phyloP scores from a whole-genome alignment of 2,329 filamentous ascomycete species.

The Epicoccum sorghinum region DNA sequence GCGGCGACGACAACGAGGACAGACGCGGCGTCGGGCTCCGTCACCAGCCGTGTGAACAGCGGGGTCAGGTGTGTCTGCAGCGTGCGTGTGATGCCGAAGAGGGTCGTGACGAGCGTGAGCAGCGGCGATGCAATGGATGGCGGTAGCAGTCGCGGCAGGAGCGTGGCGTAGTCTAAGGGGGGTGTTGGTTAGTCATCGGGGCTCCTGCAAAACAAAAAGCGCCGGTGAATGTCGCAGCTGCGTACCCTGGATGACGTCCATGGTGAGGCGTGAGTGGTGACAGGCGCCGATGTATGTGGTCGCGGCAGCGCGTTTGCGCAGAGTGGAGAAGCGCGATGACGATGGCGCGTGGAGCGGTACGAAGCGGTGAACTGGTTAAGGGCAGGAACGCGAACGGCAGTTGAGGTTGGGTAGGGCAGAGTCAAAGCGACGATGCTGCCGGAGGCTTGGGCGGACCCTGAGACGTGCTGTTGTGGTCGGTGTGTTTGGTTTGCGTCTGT shows the following conservation, averaged over 20 bases:
- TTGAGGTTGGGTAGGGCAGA: neutral
- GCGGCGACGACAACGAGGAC: slow-evolving; percentile 64
- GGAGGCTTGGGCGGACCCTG: slow-evolving; percentile 5
- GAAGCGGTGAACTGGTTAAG: slow-evolving; percentile 5
- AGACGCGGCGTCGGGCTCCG: slow-evolving; percentile 55
- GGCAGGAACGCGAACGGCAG: too few species aligned
- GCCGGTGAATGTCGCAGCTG: slow-evolving; percentile 2
- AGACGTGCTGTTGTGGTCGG: slow-evolving; percentile 14
- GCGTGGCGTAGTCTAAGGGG: slow-evolving; percentile 38
- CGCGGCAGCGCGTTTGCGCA: slow-evolving; percentile 24
- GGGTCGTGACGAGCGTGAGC: slow-evolving; percentile 36
- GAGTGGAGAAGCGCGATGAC: slow-evolving; percentile 5
- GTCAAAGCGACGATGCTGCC: slow-evolving; percentile 6
- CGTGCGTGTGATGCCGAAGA: slow-evolving; percentile 36
- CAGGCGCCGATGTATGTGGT: slow-evolving; percentile 8
- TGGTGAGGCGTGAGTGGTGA: slow-evolving; percentile 23
- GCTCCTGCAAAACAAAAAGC: neutral
- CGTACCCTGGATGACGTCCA: slow-evolving; percentile 41
- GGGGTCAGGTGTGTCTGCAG: slow-evolving; percentile 39
- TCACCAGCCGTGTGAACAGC: slow-evolving; percentile 34
- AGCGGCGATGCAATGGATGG: slow-evolving; percentile 39
- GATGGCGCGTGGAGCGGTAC: slow-evolving; percentile 8
- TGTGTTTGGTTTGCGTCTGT: slow-evolving; percentile 3
- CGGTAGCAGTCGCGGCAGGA: slow-evolving; percentile 41
- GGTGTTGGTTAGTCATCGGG: slow-evolving; percentile 16